Evolutionary conservation across 768 basidiomycete species (phyloP), one percentile per base, ranked within the genome.

Genomic region (Pleurotus platypus): DNA sequence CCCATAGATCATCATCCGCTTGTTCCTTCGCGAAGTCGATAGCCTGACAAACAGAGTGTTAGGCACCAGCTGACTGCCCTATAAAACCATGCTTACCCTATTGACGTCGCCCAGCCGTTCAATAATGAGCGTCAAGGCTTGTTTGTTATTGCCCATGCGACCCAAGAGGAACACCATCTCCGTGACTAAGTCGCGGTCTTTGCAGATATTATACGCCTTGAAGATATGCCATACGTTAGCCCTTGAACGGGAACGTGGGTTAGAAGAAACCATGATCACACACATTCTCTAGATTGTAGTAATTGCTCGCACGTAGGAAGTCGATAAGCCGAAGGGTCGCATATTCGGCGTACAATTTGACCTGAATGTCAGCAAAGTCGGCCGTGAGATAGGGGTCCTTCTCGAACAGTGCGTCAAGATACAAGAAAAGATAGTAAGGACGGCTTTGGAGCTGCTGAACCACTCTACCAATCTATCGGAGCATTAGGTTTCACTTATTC

Each of bases 21-120:
- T 98, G 96, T 68, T 98, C 94, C 65, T 95, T 96, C 2, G 95
- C 96, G 60, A 99, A 99, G 58, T 98, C 96, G 64, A 99, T 98
- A 2, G 96, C 94, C 92, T 94, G 45, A 18, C 27, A 16, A 13
- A 56, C 8, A 53, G 5, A 2, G 24, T 2, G 12, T 20, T 16
- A 48, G 27, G 22, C 2, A 46, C 24, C 3, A 42, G 15, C 39
- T 22, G 27, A 50, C 16, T 55, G 42, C 7, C 24, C 37, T 18
- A 11, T 46, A 18, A 40, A 16, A 11, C 20, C 4, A 12, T 15
- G 70, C 83, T 51, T 66, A 90, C 95, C 57, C 93, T 78, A 60
- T 94, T 81, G 0, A 98, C 97, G 65, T 98, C 95, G 0, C 90
- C 94, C 3, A 98, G 76, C 12, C 94, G 82, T 68, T 98, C 94